Conservation (phyloP, 1,139 yeast genomes). For the Pichia sp. region DNA sequence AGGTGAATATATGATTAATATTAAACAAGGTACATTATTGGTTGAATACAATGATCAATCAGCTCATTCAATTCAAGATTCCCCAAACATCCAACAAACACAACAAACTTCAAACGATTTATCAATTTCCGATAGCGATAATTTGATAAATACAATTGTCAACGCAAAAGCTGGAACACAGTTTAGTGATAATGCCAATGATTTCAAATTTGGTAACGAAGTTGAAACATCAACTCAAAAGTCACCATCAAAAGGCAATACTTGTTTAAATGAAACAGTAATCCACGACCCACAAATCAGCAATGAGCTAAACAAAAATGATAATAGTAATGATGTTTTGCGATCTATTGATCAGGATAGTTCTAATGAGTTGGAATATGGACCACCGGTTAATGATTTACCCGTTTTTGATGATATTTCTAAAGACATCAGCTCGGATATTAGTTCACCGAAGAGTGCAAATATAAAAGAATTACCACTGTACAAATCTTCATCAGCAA, state of each 20-base stretch:
- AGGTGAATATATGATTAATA: not conserved
- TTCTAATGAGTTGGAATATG: too few species aligned
- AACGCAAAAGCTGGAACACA: not conserved
- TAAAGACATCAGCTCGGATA: too few species aligned
- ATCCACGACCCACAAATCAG: too few species aligned
- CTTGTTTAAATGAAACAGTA: not conserved
- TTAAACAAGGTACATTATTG: too few species aligned
- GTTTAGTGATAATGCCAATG: not conserved
- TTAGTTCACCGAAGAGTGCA: too few species aligned
- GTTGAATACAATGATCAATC: too few species aligned
- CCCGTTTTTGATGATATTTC: too few species aligned
- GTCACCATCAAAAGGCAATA: not conserved
- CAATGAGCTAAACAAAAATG: not conserved
- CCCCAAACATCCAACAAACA: not conserved
- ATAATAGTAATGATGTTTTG: too few species aligned
- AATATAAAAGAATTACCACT: too few species aligned
- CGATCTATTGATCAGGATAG: not conserved
- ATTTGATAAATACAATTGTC: not conserved
- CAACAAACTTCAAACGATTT: not conserved
- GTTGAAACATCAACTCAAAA: not conserved
- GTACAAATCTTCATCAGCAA: not conserved
- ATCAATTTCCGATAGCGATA: not conserved
- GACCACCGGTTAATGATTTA: too few species aligned
- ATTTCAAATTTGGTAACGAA: not conserved
- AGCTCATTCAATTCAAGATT: not conserved